These are phyloP conservation scores for Glomus cerebriforme DNA, from an alignment of 192 early-diverging fungal species.

Conservation along the genomic window DNA sequence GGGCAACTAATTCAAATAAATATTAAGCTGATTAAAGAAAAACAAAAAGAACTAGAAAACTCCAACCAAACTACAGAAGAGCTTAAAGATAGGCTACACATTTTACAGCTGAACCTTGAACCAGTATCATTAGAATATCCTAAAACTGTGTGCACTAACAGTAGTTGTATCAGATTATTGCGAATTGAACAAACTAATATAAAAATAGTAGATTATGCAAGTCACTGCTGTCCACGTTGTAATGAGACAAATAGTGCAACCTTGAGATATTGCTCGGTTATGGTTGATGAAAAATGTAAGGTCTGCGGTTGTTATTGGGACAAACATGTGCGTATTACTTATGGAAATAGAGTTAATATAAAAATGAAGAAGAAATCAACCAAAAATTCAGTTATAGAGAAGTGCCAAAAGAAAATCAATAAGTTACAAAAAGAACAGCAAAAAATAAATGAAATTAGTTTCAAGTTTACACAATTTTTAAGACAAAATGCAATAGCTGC, in stretches of 20 bases:
- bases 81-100: constrained; percentile 25
- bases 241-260: constrained; percentile 29
- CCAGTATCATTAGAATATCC: constrained; percentile 26
- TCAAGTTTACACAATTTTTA: constrained; percentile 38
- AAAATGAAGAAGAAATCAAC: constrained; percentile 28
- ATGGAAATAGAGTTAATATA: constrained; percentile 28
- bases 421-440: constrained; percentile 34
- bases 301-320: constrained; percentile 36
- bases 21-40: constrained; percentile 21
- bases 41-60: constrained; percentile 31
- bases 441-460: constrained; percentile 29
- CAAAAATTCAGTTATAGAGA: neutral
- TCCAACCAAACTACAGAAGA: constrained; percentile 23
- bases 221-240: constrained; percentile 35
- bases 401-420: too few relatives aligned
- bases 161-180: neutral
- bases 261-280: constrained; percentile 30
- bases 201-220: constrained; percentile 32
- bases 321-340: constrained; percentile 35
- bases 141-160: constrained; percentile 37
- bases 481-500: constrained; percentile 33
- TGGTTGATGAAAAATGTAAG: constrained; percentile 27
- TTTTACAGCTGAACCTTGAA: constrained; percentile 32
- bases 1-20: constrained; percentile 32
- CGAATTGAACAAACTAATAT: neutral